phyloP scores from a whole-genome alignment of 2,329 filamentous ascomycete species.

The Calonectria pseudoreteaudii region DNA sequence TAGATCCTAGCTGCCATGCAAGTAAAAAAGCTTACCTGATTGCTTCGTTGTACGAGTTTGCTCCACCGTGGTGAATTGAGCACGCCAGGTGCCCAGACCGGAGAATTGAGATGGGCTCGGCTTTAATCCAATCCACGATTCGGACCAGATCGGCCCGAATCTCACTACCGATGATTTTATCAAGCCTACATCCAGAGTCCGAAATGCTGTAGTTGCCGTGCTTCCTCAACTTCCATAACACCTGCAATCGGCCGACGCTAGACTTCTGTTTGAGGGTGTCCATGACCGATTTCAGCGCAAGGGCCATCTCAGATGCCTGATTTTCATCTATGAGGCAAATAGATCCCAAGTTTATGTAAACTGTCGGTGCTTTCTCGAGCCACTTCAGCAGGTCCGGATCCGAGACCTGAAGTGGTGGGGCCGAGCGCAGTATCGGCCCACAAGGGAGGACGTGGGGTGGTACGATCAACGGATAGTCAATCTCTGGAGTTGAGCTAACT shows the following conservation, averaged over 20 bases:
- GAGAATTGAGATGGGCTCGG: conserved; percentile 52
- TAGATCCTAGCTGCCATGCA: background rate
- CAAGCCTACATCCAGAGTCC: conserved; percentile 22
- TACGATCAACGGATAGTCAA: conserved; percentile 55
- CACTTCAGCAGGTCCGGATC: conserved; percentile 57
- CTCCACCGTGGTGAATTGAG: conserved; percentile 60
- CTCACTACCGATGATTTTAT: conserved; percentile 39
- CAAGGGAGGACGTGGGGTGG: conserved; percentile 56
- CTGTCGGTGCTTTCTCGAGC: conserved; percentile 55
- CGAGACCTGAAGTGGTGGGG: conserved; percentile 45
- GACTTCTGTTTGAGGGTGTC: conserved; percentile 32
- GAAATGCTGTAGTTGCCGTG: conserved; percentile 22
- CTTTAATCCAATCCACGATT: conserved; percentile 54
- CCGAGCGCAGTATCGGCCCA: conserved; percentile 58
- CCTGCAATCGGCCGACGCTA: conserved; percentile 29
- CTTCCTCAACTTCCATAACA: conserved; percentile 51
- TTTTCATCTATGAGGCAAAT: conserved; percentile 46
- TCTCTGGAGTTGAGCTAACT: conserved; percentile 42
- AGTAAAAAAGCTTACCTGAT: conserved; percentile 44
- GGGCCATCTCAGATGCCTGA: conserved; percentile 53
- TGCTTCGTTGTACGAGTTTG: conserved; percentile 56
- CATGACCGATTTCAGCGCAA: conserved; percentile 51
- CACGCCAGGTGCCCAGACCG: conserved; percentile 52
- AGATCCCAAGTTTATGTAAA: conserved; percentile 63
- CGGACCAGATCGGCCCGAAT: conserved; percentile 47